Base-by-base conservation (phyloP, 306 rosid species). In the Acacia confusa region DNA sequence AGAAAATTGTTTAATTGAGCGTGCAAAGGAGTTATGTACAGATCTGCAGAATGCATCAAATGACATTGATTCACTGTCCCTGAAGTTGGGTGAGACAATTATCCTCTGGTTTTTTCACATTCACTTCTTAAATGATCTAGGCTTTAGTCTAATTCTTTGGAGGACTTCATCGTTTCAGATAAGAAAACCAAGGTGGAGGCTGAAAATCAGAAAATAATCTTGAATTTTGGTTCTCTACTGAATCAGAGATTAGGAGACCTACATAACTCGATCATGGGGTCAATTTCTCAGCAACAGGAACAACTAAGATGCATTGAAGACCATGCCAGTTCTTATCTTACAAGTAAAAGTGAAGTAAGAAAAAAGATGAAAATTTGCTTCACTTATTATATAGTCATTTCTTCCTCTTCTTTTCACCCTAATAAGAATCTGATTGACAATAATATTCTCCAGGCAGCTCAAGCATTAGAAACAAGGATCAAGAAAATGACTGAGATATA, bases 221-320 rank as follows among this genome's bases (percentile, higher is more conserved):
- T 81, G 83, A 86, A 85, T 78, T 95, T 95, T 75, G 89, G 90
- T 27, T 95, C 94, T 78, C 88, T 88, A 81, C 90, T 95, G 32
- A 90, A 89, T 82, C 90, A 74, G 76, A 80, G 88, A 81, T 75
- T 95, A 53, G 90, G 89, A 84, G 90, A 86, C 74, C 90, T 95
- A 77, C 98, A 93, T 73, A 80, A 81, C 32, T 82, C 87, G 82
- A 84, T 95, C 72, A 45, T 85, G 24, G 97, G 92, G 60, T 93
- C 97, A 34, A 85, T 92, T 82, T 87, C 90, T 79, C 96, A 91
- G 84, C 99, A 93, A 74, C 89, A 91, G 81, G 85, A 89, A 70
- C 97, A 88, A 76, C 83, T 93, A 72, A 86, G 86, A 83, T 84
- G 82, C 88, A 87, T 95, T 92, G 98, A 95, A 90, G 96, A 93